These are phyloP conservation scores for Ustilago bromivora DNA, from an alignment of 1,284 basidiomycete genomes.

Conservation along the genomic window DNA sequence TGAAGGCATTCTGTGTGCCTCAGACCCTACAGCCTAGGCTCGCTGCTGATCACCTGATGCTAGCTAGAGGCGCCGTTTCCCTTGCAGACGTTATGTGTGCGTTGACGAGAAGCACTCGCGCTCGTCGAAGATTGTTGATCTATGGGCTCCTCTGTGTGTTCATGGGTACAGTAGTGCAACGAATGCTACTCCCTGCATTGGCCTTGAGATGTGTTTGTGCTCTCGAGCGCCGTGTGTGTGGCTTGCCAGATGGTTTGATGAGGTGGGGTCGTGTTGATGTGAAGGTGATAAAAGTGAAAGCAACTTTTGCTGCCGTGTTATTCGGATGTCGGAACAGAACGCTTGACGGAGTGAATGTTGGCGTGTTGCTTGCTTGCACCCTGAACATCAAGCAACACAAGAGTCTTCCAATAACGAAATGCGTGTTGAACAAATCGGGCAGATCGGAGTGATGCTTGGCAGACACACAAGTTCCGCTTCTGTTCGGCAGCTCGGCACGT, in stretches of 20 bases:
- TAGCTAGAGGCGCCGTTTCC: not conserved
- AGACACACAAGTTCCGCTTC: not conserved
- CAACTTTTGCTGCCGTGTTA: not conserved
- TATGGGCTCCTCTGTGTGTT: not conserved
- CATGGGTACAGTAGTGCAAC: not conserved
- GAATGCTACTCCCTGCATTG: not conserved
- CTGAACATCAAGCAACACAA: constrained; percentile 1
- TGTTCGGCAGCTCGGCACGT: constrained; percentile 30
- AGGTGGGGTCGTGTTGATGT: not conserved
- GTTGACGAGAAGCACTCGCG: not conserved
- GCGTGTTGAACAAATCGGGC: constrained; percentile 22
- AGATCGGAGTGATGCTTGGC: constrained; percentile 7
- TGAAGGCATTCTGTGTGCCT: not conserved
- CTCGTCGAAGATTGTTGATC: not conserved
- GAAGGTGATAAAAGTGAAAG: not conserved
- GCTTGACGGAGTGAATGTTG: not conserved
- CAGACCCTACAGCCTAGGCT: not conserved
- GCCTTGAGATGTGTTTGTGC: not conserved
- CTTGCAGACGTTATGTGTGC: not conserved
- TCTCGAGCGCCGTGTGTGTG: not conserved
- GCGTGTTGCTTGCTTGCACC: constrained; percentile 7
- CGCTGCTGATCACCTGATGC: not conserved
- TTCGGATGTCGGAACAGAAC: constrained; percentile 13
- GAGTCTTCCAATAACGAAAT: not conserved
- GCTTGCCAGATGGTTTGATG: not conserved